phyloP scores from a whole-genome alignment of 768 basidiomycete species.

The Gymnopilus junonius region DNA sequence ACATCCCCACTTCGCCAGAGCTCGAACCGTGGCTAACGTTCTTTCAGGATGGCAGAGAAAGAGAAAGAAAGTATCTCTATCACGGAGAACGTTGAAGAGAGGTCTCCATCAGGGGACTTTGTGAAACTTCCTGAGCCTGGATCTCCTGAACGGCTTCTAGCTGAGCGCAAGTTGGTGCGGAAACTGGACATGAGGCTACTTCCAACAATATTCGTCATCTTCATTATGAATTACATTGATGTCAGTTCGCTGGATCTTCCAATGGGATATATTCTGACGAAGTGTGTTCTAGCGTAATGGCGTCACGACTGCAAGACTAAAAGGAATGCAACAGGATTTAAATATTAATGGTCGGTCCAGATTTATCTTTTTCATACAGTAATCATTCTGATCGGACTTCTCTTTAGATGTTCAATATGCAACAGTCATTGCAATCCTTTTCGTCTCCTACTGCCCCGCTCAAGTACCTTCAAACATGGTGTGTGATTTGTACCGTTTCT shows the following conservation, averaged over 20 bases:
- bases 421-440: slow-evolving; percentile 27
- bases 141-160: slow-evolving; percentile 35
- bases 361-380: not conserved
- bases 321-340: slow-evolving; percentile 55
- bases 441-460: slow-evolving; percentile 61
- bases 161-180: slow-evolving; percentile 51
- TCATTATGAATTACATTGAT: slow-evolving; percentile 72
- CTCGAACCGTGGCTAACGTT: not conserved
- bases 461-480: slow-evolving; percentile 75
- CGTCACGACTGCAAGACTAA: slow-evolving; percentile 52
- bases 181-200: slow-evolving; percentile 61
- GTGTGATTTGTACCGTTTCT: not conserved
- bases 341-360: slow-evolving; percentile 48
- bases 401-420: slow-evolving; percentile 33
- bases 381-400: not conserved
- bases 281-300: slow-evolving; percentile 46
- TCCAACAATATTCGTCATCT: slow-evolving; percentile 61
- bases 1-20: not conserved
- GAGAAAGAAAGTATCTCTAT: slow-evolving; percentile 11
- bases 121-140: slow-evolving; percentile 22
- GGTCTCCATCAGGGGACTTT: not conserved
- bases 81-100: slow-evolving; percentile 1
- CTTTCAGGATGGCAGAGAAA: slow-evolving; percentile 20
- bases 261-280: not conserved
- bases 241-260: slow-evolving; percentile 34